Conservation (phyloP, 768 basidiomycete genomes). For the Tricholoma matsutake region DNA sequence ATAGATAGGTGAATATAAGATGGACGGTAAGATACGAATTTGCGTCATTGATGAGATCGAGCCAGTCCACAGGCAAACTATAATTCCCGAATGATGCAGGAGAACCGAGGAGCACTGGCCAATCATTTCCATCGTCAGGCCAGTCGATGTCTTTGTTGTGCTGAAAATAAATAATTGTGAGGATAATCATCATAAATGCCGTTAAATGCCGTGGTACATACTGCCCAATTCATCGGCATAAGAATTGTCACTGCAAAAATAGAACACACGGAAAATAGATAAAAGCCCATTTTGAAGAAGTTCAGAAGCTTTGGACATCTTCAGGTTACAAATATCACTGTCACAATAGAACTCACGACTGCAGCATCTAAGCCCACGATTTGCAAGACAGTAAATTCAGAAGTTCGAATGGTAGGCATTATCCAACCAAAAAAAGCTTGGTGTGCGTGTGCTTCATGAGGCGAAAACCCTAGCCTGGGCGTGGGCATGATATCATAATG, state of each 20-base stretch:
- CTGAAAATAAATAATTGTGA: constrained; percentile 30
- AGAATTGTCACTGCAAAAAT: constrained; percentile 79
- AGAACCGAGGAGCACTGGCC: constrained; percentile 35
- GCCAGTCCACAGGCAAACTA: constrained; percentile 55
- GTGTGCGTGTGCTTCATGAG: constrained; percentile 87
- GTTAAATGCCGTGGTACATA: constrained; percentile 34
- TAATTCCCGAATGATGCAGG: constrained; percentile 29
- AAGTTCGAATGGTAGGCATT: constrained; percentile 83
- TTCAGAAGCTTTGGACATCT: constrained; percentile 64
- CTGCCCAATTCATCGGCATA: constrained; percentile 94
- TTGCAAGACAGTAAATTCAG: constrained; percentile 91
- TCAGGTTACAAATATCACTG: background rate
- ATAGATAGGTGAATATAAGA: constrained; percentile 90
- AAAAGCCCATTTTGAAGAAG: constrained; percentile 95
- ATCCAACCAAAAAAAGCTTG: constrained; percentile 95
- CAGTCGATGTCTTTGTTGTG: constrained; percentile 62
- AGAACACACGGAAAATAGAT: constrained; percentile 85
- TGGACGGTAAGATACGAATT: constrained; percentile 88
- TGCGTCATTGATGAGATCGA: constrained; percentile 87
- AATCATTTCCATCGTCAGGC: constrained; percentile 41
- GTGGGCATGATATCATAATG: constrained; percentile 10
- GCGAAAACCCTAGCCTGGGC: constrained; percentile 70
- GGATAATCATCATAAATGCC: background rate
- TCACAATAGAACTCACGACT: constrained; percentile 58
- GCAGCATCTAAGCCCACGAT: constrained; percentile 97